These are phyloP conservation scores for Wallacemonas sp. DNA, from an alignment of 208 protist species.

Conservation along the genomic window DNA sequence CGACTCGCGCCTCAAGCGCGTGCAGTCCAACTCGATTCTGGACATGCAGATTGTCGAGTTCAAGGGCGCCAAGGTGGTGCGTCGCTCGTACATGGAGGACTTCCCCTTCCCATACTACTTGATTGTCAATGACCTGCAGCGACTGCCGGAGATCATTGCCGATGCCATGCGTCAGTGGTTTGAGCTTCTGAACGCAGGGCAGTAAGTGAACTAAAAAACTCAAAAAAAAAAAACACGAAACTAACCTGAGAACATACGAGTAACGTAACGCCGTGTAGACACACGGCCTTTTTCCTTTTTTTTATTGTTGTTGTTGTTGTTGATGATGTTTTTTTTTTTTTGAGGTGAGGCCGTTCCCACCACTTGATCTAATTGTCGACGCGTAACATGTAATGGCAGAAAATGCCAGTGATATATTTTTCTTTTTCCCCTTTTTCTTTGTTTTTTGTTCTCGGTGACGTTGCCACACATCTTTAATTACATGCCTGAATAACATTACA, in stretches of 20 bases:
- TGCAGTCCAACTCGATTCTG: conserved; percentile 86
- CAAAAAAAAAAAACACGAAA: conserved; percentile 16
- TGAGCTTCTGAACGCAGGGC: conserved; percentile 78
- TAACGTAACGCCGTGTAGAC: too few relatives aligned
- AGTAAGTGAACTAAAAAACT: conserved; percentile 20
- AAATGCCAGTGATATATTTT: background rate
- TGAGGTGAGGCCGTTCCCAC: background rate
- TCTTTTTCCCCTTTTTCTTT: too few relatives aligned
- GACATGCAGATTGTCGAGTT: conserved; percentile 94
- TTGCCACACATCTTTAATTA: too few relatives aligned
- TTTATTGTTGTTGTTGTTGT: background rate
- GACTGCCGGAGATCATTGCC: conserved; percentile 96
- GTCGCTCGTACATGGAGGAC: conserved; percentile 96
- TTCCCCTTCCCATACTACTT: conserved; percentile 99
- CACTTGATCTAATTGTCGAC: background rate
- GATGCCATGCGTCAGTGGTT: conserved; percentile 99
- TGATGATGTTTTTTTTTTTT: background rate
- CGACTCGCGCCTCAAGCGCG: conserved; percentile 75
- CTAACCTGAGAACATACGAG: too few relatives aligned
- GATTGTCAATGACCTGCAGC: conserved; percentile 96
- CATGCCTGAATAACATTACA: too few relatives aligned
- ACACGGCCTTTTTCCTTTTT: conserved; percentile 10
- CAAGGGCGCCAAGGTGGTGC: conserved; percentile 75
- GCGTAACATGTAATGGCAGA: background rate
- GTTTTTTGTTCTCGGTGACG: too few relatives aligned